Evolutionary conservation across 2,329 filamentous ascomycete genomes (phyloP).

Genomic region (Didymella segeticola): DNA sequence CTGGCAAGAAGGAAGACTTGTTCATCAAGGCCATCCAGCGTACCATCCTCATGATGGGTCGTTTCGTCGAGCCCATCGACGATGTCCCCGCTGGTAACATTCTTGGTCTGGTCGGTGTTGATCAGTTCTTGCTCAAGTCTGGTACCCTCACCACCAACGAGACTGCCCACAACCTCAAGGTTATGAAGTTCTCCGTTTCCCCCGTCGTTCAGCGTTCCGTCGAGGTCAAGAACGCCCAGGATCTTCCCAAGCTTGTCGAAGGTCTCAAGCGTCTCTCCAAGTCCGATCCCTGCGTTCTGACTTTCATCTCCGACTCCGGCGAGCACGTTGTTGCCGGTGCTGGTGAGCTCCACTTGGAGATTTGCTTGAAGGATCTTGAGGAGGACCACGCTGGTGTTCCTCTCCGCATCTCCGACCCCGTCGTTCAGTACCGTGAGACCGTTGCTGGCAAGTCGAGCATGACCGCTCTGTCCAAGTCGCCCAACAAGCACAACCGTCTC

Average conservation of each 20-base stretch:
- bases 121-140: conserved; percentile 99
- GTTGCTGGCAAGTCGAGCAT: conserved; percentile 86
- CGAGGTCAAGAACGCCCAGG: conserved; percentile 99
- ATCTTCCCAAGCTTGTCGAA: conserved; percentile 99
- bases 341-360: conserved; percentile 99
- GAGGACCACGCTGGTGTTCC: conserved; percentile 99
- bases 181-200: conserved; percentile 99
- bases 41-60: conserved; percentile 99
- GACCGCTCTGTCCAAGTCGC: conserved; percentile 97
- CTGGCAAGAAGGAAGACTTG: conserved; percentile 98
- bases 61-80: conserved; percentile 98
- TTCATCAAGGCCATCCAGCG: conserved; percentile 99
- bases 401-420: conserved; percentile 96
- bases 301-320: conserved; percentile 86
- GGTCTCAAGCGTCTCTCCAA: conserved; percentile 99
- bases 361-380: conserved; percentile 99
- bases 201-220: conserved; percentile 98
- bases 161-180: conserved; percentile 99
- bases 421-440: conserved; percentile 98
- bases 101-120: conserved; percentile 97
- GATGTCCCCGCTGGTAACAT: conserved; percentile 99
- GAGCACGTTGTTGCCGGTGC: conserved; percentile 99
- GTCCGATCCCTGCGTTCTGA: conserved; percentile 98
- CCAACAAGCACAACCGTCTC: conserved; percentile 99
- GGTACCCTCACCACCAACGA: conserved; percentile 98